Percentiles rank a stretch among this genome's conserved stretches.
These are phyloP conservation scores for Periglandula ipomoeae DNA, from an alignment of 2,329 filamentous ascomycete genomes.

Conservation along the genomic window DNA sequence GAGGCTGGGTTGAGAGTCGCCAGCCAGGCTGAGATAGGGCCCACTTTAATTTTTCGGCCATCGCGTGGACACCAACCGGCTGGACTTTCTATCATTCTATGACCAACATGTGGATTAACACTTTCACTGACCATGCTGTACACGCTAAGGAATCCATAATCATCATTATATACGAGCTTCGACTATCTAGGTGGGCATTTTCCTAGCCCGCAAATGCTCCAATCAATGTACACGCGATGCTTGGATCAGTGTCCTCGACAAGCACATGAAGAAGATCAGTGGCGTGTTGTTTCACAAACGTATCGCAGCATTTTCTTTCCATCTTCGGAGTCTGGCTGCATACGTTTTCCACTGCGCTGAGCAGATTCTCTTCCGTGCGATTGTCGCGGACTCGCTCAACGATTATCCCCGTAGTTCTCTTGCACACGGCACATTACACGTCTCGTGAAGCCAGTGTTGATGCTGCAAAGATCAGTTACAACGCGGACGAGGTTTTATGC, in stretches of 20 bases:
- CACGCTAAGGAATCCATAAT: no score
- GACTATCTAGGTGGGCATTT: no score
- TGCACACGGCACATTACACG: background rate
- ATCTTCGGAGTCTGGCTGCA: background rate
- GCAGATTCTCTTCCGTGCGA: background rate
- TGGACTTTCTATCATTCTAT: no score
- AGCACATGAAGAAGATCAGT: no score
- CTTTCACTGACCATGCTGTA: no score
- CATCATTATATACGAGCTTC: no score
- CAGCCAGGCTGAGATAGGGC: background rate
- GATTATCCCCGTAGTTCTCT: background rate
- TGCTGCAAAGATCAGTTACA: background rate
- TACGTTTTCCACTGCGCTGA: background rate
- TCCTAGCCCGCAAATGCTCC: background rate
- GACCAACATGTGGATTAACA: no score
- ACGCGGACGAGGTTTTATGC: no score
- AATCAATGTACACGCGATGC: background rate
- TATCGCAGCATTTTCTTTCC: background rate
- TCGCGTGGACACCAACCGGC: background rate
- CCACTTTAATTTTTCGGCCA: slow-evolving; percentile 3
- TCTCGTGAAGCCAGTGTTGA: background rate
- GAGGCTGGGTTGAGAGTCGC: no score
- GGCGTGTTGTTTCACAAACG: background rate
- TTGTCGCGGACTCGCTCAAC: background rate
- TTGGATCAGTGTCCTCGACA: background rate